Evolutionary conservation across 768 basidiomycete species (phyloP).

Genomic region (Lactifluus hygrophoroides): DNA sequence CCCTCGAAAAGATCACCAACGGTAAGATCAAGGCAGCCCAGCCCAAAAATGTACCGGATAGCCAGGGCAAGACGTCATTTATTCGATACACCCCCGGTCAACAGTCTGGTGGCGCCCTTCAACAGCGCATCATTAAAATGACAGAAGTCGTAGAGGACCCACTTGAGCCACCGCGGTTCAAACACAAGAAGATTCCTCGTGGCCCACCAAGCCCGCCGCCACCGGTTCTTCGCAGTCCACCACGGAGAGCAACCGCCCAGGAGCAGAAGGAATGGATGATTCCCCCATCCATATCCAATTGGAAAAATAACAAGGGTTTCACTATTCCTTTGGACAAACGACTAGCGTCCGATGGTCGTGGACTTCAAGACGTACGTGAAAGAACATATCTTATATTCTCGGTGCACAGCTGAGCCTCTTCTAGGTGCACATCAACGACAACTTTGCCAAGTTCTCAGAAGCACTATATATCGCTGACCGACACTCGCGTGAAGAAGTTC

Average conservation of each 20-base stretch:
- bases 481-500: slow-evolving; percentile 96
- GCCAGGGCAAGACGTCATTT: slow-evolving; percentile 76
- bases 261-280: slow-evolving; percentile 99
- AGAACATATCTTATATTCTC: neutral
- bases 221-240: slow-evolving; percentile 90
- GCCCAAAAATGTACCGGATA: slow-evolving; percentile 87
- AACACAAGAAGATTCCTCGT: slow-evolving; percentile 97
- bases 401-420: neutral
- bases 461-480: slow-evolving; percentile 91
- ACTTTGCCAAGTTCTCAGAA: slow-evolving; percentile 98
- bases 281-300: slow-evolving; percentile 98
- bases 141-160: slow-evolving; percentile 97
- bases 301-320: slow-evolving; percentile 99
- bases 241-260: slow-evolving; percentile 89
- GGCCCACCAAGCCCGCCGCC: slow-evolving; percentile 96
- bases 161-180: slow-evolving; percentile 92
- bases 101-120: slow-evolving; percentile 63
- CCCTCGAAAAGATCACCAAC: slow-evolving; percentile 87
- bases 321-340: slow-evolving; percentile 98
- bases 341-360: slow-evolving; percentile 95
- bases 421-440: slow-evolving; percentile 96
- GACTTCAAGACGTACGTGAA: slow-evolving; percentile 84
- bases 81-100: slow-evolving; percentile 97
- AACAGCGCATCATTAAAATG: slow-evolving; percentile 99
- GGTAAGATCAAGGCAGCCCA: slow-evolving; percentile 99